These are phyloP conservation scores for Bipolaris oryzae DNA, from an alignment of 2,329 filamentous ascomycete genomes.

Conservation along the genomic window DNA sequence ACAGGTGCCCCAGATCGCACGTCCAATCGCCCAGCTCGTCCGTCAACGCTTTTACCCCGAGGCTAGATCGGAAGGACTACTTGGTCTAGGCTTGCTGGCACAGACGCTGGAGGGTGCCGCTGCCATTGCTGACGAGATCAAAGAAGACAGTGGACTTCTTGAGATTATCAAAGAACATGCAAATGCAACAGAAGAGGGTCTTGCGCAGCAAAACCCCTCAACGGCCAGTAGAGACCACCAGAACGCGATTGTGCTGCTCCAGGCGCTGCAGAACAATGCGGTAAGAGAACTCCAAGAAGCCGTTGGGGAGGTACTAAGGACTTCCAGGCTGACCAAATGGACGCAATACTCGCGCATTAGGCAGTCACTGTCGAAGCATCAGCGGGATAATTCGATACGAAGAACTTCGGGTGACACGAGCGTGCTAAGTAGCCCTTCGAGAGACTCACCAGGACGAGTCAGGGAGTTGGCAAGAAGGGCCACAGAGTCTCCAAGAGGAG, in stretches of 20 bases:
- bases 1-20: conserved; percentile 36
- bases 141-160: conserved; percentile 37
- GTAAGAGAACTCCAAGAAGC: conserved; percentile 29
- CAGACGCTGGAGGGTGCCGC: conserved; percentile 38
- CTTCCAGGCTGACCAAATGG: conserved; percentile 30
- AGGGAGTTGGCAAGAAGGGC: conserved; percentile 12
- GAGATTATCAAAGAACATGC: conserved; percentile 44
- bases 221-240: conserved; percentile 41
- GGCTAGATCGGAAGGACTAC: conserved; percentile 43
- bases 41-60: conserved; percentile 46
- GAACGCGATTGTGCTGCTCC: conserved; percentile 45
- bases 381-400: conserved; percentile 30
- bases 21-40: conserved; percentile 41
- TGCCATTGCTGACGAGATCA: conserved; percentile 36
- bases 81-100: conserved; percentile 45
- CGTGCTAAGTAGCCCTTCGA: conserved; percentile 4
- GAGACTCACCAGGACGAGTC: conserved; percentile 12
- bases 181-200: conserved; percentile 32
- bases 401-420: conserved; percentile 14
- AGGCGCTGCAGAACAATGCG: conserved; percentile 42
- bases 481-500: conserved; percentile 7
- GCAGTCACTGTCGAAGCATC: conserved; percentile 31
- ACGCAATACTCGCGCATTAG: conserved; percentile 28
- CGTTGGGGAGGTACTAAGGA: conserved; percentile 17
- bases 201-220: conserved; percentile 26